Evolutionary conservation across 2,329 filamentous ascomycete species (phyloP), one percentile per base, ranked within the genome.

Genomic region (Hypoxylon sp.): DNA sequence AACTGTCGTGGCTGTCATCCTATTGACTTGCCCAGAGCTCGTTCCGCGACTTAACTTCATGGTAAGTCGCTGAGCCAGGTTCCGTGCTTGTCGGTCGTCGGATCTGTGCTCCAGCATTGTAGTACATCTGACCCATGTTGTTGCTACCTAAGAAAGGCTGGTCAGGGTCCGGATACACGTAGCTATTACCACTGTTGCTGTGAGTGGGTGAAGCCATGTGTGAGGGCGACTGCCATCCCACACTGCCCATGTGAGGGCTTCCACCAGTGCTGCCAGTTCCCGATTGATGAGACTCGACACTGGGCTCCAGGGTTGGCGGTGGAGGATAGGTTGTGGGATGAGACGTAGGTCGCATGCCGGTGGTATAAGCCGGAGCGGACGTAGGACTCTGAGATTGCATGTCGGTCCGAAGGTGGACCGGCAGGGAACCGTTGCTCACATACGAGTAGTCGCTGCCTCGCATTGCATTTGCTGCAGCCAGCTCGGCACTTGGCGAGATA

Each of bases 221-320:
- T 1, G 90, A 88, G 3, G 94, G 94, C 3, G 94, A 96, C 70
- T 93, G 91, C 94, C 95, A 97, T 58, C 92, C 91, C 67, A 93
- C 86, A 65, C 86, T 89, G 67, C 82, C 80, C 88, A 97, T 93
- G 78, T 97, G 94, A 53, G 95, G 94, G 78, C 94, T 97, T 56
- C 92, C 91, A 61, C 84, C 88, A n/a, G 87, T 90, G 76, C 92
- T 97, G 59, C 85, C 85, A 52, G 83, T 78, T 1, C 86, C 88
- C 2, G 88, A 84, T 72, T 91, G 90, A 69, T 91, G 89, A 63
- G 92, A 90, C 76, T 95, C 93, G 67, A 93, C 86, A 77, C 88
- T 94, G 25, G 94, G 93, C 81, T 97, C 95, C 54, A 97, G 84
- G 14, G 92, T 94, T 51, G 91, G 89, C 1, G 93, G 92, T 23